phyloP scores from a whole-genome alignment of 768 basidiomycete genomes.

The Chlorophyllum brunneum region DNA sequence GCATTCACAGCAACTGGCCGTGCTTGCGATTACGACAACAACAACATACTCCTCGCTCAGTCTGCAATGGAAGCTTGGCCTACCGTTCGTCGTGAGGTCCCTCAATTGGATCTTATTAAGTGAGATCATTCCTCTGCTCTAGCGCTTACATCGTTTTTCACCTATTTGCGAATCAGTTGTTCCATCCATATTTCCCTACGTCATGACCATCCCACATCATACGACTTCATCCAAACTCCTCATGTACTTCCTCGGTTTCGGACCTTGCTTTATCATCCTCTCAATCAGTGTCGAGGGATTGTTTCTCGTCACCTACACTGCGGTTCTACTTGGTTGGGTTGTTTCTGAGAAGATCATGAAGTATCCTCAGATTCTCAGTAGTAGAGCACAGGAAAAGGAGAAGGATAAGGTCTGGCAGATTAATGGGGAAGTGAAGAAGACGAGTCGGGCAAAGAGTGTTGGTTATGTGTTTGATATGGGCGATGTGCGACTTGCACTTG shows the following conservation, averaged over 20 bases:
- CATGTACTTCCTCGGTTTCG: slow-evolving; percentile 66
- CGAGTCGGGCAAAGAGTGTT: neutral
- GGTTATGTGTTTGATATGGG: slow-evolving; percentile 49
- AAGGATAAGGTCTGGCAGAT: neutral
- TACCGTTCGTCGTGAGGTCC: slow-evolving; percentile 58
- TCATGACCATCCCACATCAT: slow-evolving; percentile 29
- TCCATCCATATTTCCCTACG: slow-evolving; percentile 50
- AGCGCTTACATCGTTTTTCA: neutral
- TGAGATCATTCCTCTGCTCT: slow-evolving; percentile 26
- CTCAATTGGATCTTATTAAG: slow-evolving; percentile 65
- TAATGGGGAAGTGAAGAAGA: neutral
- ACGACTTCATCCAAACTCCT: slow-evolving; percentile 49
- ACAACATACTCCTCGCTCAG: slow-evolving; percentile 55
- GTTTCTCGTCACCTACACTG: slow-evolving; percentile 70
- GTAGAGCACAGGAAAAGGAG: neutral
- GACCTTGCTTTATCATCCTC: slow-evolving; percentile 72
- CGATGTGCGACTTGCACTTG: slow-evolving; percentile 70
- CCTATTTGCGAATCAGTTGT: slow-evolving; percentile 30
- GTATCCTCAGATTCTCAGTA: neutral
- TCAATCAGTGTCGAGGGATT: slow-evolving; percentile 81
- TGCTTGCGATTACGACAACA: slow-evolving; percentile 44
- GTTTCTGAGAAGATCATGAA: slow-evolving; percentile 19
- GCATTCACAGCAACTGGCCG: slow-evolving; percentile 37
- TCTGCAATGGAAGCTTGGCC: slow-evolving; percentile 62
- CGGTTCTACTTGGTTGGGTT: slow-evolving; percentile 64